These are phyloP conservation scores for Pelagophyceae sp. DNA, from an alignment of 352 stramenopile genomes.

Conservation along the genomic window DNA sequence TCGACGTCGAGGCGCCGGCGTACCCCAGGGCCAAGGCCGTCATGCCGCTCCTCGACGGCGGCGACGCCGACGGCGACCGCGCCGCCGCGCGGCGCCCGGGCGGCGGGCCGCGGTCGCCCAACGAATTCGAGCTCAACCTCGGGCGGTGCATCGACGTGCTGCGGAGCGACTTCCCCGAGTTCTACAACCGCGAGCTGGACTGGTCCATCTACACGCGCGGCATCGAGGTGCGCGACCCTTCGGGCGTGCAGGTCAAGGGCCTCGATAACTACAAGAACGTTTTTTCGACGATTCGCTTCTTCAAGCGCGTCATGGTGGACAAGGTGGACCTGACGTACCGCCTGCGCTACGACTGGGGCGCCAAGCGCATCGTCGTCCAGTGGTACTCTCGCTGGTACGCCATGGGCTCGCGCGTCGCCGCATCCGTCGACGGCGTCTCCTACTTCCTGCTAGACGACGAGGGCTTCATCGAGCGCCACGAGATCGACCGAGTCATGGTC, in stretches of 20 bases:
- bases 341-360: not conserved
- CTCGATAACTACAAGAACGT: conserved; percentile 4
- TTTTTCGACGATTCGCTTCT: conserved; percentile 4
- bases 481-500: not conserved
- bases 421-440: not conserved
- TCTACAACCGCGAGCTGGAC: not conserved
- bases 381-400: conserved; percentile 9
- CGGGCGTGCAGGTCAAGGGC: not conserved
- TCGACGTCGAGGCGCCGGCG: too few relatives aligned
- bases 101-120: not conserved
- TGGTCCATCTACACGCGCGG: not conserved
- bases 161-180: not conserved
- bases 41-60: not conserved
- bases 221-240: not conserved
- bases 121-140: conserved; percentile 15
- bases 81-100: too few relatives aligned
- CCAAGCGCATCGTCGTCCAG: conserved; percentile 1
- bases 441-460: conserved; percentile 7
- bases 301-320: conserved; percentile 13
- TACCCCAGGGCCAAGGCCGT: not conserved
- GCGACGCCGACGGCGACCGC: not conserved
- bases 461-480: not conserved
- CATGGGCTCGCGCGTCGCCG: not conserved
- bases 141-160: conserved; percentile 7
- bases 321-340: not conserved